Base-by-base conservation (phyloP, 345 rosid species). In the Nephelium lappaceum region DNA sequence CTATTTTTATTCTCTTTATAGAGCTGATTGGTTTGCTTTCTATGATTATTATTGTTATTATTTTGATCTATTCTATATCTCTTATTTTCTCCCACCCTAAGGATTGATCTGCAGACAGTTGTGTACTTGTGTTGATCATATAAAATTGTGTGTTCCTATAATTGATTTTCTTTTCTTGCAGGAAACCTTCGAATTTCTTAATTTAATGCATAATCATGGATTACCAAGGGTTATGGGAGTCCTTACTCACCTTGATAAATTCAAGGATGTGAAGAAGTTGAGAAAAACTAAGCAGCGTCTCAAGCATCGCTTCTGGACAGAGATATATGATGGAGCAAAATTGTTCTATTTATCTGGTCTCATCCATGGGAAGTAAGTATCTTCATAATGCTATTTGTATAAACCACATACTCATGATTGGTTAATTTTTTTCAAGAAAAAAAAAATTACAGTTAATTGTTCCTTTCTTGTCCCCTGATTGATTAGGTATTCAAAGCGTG, bases 151-250 rank as follows among this genome's bases (percentile, higher is more conserved):
- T 18, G 8, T 45, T 55, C 58, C 7, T 51, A 4, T 72, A 73
- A n/a, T 61, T 81, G 45, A 6, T n/a, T 72, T 80, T 60, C 14
- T 76, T 60, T 67, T 77, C 12, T 76, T 73, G 63, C 88, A 95
- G 99, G 99, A 95, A 85, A 92, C 97, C 5, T 95, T 95, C 85
- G 99, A 95, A 72, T 95, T 95, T 85, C 97, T 94, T 47, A 95
- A 93, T 84, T 91, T 96, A 82, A 84, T 96, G 93, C 93, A 92
- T 88, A 89, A 88, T 74, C 99, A 96, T 84, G 99, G 99, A 70
- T 93, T 94, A 79, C 95, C 99, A 55, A 92, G 79, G 81, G 88
- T 96, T 79, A 94, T 95, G 95, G 99, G 99, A 74, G 97, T 96
- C 73, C 97, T 96, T 75, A 94, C 99, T 55, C 98, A 94, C 83